Evolutionary conservation across 768 basidiomycete genomes (phyloP).

Genomic region (Russula sp.): DNA sequence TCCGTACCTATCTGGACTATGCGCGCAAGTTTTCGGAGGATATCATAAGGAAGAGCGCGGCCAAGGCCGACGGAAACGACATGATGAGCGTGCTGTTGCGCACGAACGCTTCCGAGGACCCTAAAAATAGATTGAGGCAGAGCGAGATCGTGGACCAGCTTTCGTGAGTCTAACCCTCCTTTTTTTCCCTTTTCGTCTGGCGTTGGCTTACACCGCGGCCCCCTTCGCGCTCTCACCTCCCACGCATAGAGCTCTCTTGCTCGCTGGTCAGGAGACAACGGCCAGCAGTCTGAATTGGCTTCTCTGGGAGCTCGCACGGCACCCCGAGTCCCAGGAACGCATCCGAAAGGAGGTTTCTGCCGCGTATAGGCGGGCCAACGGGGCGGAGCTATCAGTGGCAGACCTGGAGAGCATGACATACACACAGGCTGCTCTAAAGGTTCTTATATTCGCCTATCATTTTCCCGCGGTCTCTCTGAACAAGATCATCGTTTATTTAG

Average conservation of each 20-base stretch:
- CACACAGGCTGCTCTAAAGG: slow-evolving; percentile 15
- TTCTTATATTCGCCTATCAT: not conserved
- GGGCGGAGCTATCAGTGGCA: not conserved
- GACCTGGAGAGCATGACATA: slow-evolving; percentile 16
- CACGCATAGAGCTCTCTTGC: slow-evolving; percentile 13
- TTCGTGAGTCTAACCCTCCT: not conserved
- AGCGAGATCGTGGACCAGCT: slow-evolving; percentile 11
- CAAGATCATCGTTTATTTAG: not conserved
- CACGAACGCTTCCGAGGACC: slow-evolving; percentile 8
- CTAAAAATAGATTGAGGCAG: not conserved
- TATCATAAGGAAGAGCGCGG: not conserved
- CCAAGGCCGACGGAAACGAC: slow-evolving; percentile 3
- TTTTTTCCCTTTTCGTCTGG: no score
- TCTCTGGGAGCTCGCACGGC: slow-evolving; percentile 20
- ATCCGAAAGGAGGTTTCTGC: slow-evolving; percentile 19
- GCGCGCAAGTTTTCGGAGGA: not conserved
- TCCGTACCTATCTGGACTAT: slow-evolving; percentile 3
- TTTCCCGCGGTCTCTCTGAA: not conserved
- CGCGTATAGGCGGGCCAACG: not conserved
- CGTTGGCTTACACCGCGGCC: not conserved
- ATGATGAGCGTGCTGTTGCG: slow-evolving; percentile 9
- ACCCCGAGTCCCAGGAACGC: slow-evolving; percentile 16
- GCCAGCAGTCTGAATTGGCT: slow-evolving; percentile 17
- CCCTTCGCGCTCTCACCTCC: no score
- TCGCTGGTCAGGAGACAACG: slow-evolving; percentile 24